These are phyloP conservation scores for Monilinia fructigena DNA, from an alignment of 2,329 filamentous ascomycete species.

Conservation along the genomic window DNA sequence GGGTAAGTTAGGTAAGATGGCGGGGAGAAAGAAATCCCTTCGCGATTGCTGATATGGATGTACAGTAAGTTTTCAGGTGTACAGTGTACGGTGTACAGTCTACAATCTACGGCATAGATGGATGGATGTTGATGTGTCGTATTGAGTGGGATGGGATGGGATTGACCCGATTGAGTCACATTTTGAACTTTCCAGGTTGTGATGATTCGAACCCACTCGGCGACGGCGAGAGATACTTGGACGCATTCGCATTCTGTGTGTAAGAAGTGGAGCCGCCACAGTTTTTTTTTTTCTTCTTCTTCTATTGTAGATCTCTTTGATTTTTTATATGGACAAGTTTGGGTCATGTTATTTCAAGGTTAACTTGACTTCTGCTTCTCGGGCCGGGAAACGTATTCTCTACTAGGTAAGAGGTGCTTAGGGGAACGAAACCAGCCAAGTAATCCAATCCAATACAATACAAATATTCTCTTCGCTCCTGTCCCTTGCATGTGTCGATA, in stretches of 20 bases:
- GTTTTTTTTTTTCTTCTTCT: not conserved
- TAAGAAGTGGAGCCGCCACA: not conserved
- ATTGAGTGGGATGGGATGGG: too few species aligned
- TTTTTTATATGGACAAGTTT: too few species aligned
- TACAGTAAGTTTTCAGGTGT: too few species aligned
- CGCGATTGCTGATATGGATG: too few species aligned
- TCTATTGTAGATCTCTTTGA: not conserved
- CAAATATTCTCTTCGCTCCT: too few species aligned
- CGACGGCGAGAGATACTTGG: not conserved
- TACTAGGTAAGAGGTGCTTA: not conserved
- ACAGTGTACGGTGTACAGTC: too few species aligned
- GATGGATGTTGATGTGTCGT: not conserved
- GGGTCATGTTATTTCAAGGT: too few species aligned
- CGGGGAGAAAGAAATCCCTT: not conserved
- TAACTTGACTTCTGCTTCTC: not conserved
- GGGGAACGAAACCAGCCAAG: too few species aligned
- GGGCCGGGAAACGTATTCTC: not conserved
- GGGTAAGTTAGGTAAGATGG: not conserved
- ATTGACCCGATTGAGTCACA: not conserved
- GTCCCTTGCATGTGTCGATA: slow-evolving; percentile 1
- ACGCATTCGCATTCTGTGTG: too few species aligned
- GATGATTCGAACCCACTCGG: not conserved
- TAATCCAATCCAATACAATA: too few species aligned
- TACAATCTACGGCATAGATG: not conserved
- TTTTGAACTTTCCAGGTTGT: not conserved